Evolutionary conservation across 192 early-diverging fungal species (phyloP), one percentile per base, ranked within the genome.

Genomic region (Entophlyctis helioformis): DNA sequence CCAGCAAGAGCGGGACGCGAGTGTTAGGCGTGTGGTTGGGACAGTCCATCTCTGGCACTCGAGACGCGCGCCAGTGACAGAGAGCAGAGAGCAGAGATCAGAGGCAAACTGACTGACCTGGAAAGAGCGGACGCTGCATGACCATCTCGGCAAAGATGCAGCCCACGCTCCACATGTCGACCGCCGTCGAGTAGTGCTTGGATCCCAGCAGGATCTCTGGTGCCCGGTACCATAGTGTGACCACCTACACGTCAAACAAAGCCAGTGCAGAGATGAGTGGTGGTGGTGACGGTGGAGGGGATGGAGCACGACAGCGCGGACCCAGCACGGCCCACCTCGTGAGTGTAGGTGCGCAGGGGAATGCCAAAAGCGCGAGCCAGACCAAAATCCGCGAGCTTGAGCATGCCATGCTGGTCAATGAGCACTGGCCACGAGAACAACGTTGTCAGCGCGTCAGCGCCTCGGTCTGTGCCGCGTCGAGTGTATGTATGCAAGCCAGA

Each of bases 91-190:
- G n/a, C 9, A 12, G 42, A 33, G 0, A 50, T 38, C 27, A 9
- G 25, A 12, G 0, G 42, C 38, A 6, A 38, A 36, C 2, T 20
- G 2, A 8, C 31, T 65, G 74, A 66, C 87, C 90, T 26, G 92
- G 87, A 46, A 97, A 96, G 33, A 96, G 57, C 1, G 96, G 86
- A 15, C 59, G 60, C 31, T 82, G 67, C 28, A 64, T 59, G 25
- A 74, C 67, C 87, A 98, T 86, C 66, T 98, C 96, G 25, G 90
- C 90, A 74, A 98, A 86, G 50, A 98, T 94, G 59, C 93, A 96
- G 1, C 90, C 96, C 36, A 93, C 80, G 41, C 82, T 84, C 96
- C 96, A 98, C 72, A 98, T 94, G 62, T 98, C 96, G 25, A 98
- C 83, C 8, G 80, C 84, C 9, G 85, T 89, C 11, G 86, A 87